A percentile compares a stretch with the other conserved stretches of the same genome.
These are phyloP conservation scores for Gymnopilus junonius DNA, from an alignment of 768 basidiomycete species.

Conservation along the genomic window DNA sequence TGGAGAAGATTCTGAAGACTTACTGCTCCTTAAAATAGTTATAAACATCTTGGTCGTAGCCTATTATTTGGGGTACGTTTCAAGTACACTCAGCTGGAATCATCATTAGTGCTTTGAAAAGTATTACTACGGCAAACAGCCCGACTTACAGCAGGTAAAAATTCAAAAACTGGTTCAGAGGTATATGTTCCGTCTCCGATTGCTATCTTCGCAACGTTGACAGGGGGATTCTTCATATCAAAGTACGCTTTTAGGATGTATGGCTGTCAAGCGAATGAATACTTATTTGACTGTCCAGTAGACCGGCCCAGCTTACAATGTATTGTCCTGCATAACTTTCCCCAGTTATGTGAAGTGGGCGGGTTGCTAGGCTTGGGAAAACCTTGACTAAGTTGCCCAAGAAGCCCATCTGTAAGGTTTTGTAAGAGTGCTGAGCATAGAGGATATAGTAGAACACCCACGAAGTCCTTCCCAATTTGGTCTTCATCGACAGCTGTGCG, in stretches of 20 bases:
- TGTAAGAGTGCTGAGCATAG: neutral
- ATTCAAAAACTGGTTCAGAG: slow-evolving; percentile 51
- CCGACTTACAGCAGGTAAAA: slow-evolving; percentile 57
- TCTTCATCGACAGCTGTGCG: slow-evolving; percentile 61
- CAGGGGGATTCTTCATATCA: slow-evolving; percentile 62
- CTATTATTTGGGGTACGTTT: slow-evolving; percentile 82
- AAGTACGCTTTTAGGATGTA: slow-evolving; percentile 80
- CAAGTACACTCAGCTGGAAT: slow-evolving; percentile 55
- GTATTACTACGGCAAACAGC: neutral
- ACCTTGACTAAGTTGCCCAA: slow-evolving; percentile 72
- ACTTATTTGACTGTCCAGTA: neutral
- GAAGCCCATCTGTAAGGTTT: slow-evolving; percentile 63
- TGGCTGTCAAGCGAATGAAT: slow-evolving; percentile 45
- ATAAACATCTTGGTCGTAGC: slow-evolving; percentile 68
- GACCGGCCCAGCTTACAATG: slow-evolving; percentile 48
- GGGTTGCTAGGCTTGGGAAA: slow-evolving; percentile 68
- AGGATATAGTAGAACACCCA: slow-evolving; percentile 30
- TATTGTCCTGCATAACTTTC: slow-evolving; percentile 80
- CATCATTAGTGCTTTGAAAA: neutral
- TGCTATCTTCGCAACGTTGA: slow-evolving; percentile 67
- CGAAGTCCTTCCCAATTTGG: slow-evolving; percentile 63
- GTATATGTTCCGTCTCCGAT: slow-evolving; percentile 73
- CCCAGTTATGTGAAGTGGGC: slow-evolving; percentile 71
- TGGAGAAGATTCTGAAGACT: slow-evolving; percentile 25
- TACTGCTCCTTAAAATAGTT: slow-evolving; percentile 74